phyloP scores from a whole-genome alignment of 768 basidiomycete genomes.

The Obba rivulosa region DNA sequence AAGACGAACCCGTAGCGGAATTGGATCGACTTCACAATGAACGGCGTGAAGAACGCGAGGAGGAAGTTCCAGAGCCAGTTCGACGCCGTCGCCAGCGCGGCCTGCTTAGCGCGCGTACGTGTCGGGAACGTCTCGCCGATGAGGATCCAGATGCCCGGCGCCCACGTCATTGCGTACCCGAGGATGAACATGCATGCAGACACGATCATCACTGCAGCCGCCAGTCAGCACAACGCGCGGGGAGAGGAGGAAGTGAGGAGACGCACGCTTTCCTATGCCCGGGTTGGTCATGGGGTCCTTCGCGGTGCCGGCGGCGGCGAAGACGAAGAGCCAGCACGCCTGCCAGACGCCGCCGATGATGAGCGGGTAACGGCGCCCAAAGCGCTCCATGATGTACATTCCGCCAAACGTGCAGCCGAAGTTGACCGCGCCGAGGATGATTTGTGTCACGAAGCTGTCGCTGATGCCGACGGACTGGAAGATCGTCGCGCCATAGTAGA shows the following conservation, averaged over 20 bases:
- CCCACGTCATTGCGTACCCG: conserved; percentile 70
- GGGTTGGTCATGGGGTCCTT: conserved; percentile 43
- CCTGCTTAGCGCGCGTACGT: conserved; percentile 67
- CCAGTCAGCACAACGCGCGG: not conserved
- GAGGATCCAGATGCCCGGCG: conserved; percentile 71
- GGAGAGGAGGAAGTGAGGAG: not conserved
- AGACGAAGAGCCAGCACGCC: conserved; percentile 64
- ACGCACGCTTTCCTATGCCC: conserved; percentile 48
- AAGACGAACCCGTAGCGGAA: conserved; percentile 71
- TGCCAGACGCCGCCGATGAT: conserved; percentile 72
- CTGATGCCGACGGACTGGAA: conserved; percentile 62
- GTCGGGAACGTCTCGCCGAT: conserved; percentile 76
- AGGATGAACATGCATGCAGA: conserved; percentile 67
- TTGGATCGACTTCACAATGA: conserved; percentile 50
- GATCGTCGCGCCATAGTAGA: conserved; percentile 59
- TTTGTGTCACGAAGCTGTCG: conserved; percentile 67
- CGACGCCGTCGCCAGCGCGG: conserved; percentile 54
- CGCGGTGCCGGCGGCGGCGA: conserved; percentile 66
- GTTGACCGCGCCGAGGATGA: conserved; percentile 72
- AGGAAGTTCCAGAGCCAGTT: conserved; percentile 73
- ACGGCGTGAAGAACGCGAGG: conserved; percentile 75
- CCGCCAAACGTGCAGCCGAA: conserved; percentile 70
- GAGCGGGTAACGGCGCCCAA: conserved; percentile 58
- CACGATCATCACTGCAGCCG: conserved; percentile 32
- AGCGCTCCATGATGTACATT: conserved; percentile 70